Conservation (phyloP, 225 moss, liverwort and hornwort genomes). For the Ulota crispa region DNA sequence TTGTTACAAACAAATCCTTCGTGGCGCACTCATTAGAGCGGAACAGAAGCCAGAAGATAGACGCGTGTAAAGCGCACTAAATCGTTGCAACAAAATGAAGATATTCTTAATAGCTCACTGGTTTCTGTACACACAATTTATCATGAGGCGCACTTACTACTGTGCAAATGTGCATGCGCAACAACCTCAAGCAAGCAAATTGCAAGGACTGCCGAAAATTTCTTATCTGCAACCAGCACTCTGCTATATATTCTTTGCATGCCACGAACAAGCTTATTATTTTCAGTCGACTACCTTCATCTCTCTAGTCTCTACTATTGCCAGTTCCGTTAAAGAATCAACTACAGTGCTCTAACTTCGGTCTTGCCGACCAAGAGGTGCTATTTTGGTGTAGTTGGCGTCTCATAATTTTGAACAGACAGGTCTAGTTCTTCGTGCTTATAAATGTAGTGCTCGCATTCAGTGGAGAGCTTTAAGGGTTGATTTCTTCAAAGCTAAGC, state of each 20-base stretch:
- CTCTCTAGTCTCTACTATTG: not conserved
- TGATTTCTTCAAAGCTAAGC: not conserved
- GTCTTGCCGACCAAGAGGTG: not conserved
- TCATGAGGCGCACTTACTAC: not conserved
- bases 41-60: too few species aligned
- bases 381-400: not conserved
- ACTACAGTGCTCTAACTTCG: not conserved
- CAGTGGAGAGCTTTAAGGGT: not conserved
- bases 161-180: not conserved
- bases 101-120: not conserved
- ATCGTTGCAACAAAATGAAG: too few species aligned
- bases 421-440: not conserved
- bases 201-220: not conserved
- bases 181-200: not conserved
- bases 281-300: not conserved
- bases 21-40: too few species aligned
- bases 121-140: not conserved
- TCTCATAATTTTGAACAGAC: not conserved
- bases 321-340: not conserved
- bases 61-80: too few species aligned
- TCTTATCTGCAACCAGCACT: not conserved
- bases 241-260: not conserved
- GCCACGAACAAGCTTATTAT: not conserved
- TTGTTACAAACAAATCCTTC: too few species aligned
- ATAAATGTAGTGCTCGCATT: not conserved